phyloP scores from a whole-genome alignment of 192 early-diverging fungal genomes.

The Coemansia sp. region DNA sequence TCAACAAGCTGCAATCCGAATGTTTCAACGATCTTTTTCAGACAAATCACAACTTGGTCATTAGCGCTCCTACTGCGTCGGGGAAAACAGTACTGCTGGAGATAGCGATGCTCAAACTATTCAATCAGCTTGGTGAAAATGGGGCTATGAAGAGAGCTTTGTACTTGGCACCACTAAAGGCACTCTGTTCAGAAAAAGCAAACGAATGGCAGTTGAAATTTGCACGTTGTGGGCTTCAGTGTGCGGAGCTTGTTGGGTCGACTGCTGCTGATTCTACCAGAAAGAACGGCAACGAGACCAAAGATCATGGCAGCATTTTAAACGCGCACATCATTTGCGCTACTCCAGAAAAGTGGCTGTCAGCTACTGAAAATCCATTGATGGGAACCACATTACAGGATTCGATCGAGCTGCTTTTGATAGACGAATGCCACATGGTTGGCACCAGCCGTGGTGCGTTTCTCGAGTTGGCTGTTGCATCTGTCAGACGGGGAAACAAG shows the following conservation, averaged over 20 bases:
- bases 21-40: slow-evolving; percentile 22
- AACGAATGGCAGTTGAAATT: slow-evolving; percentile 62
- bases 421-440: slow-evolving; percentile 73
- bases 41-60: slow-evolving; percentile 19
- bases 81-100: slow-evolving; percentile 70
- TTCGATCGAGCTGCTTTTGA: slow-evolving; percentile 50
- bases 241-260: slow-evolving; percentile 58
- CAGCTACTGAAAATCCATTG: slow-evolving; percentile 42
- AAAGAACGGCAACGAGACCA: too few relatives aligned
- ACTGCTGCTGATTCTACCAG: slow-evolving; percentile 5
- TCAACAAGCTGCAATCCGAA: slow-evolving; percentile 32
- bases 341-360: slow-evolving; percentile 75
- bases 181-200: slow-evolving; percentile 63
- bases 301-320: not conserved
- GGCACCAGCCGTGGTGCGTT: slow-evolving; percentile 62
- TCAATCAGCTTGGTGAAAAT: not conserved
- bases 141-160: slow-evolving; percentile 34
- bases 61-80: slow-evolving; percentile 65
- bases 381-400: slow-evolving; percentile 14
- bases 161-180: slow-evolving; percentile 69
- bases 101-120: slow-evolving; percentile 43
- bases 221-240: slow-evolving; percentile 31
- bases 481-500: slow-evolving; percentile 44
- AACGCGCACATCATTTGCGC: slow-evolving; percentile 57
- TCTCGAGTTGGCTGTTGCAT: slow-evolving; percentile 63